Percentiles rank a stretch among this genome's conserved stretches.
These are phyloP conservation scores for Crepidotus variabilis DNA, from an alignment of 768 basidiomycete genomes.

Conservation along the genomic window DNA sequence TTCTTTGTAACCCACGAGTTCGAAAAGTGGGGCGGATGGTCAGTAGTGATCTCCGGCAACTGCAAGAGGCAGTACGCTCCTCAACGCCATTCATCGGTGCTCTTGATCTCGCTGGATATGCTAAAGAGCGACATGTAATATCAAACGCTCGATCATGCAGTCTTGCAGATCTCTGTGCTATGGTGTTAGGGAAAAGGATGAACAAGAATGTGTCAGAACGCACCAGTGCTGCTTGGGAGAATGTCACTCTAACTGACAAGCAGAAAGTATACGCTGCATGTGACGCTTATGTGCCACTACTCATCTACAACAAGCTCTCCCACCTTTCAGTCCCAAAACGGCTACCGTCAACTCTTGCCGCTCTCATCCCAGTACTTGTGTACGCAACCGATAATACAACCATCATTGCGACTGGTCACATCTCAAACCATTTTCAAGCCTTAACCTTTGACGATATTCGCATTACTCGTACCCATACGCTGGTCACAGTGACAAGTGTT, in stretches of 20 bases:
- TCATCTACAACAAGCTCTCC: constrained; percentile 18
- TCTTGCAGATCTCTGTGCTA: constrained; percentile 26
- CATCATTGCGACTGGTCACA: constrained; percentile 1
- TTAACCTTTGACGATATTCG: neutral
- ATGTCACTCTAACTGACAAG: constrained; percentile 6
- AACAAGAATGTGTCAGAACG: constrained; percentile 15
- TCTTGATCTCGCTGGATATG: constrained; percentile 23
- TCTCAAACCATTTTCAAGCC: neutral
- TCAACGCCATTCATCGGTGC: constrained; percentile 18
- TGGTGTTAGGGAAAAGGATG: constrained; percentile 16
- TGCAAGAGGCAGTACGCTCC: constrained; percentile 13
- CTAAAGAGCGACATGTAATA: constrained; percentile 21
- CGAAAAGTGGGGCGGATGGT: constrained; percentile 23
- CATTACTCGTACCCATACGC: neutral
- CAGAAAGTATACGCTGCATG: constrained; percentile 15
- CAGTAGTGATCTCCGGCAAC: constrained; percentile 16
- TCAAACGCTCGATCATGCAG: constrained; percentile 11
- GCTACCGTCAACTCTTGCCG: constrained; percentile 6
- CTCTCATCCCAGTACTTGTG: constrained; percentile 9
- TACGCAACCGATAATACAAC: constrained; percentile 13
- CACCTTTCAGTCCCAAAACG: constrained; percentile 15
- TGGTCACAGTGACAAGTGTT: neutral
- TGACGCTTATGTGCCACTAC: constrained; percentile 15
- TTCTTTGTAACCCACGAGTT: constrained; percentile 15
- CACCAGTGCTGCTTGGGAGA: constrained; percentile 15